Evolutionary conservation across 192 early-diverging fungal genomes (phyloP).

Genomic region (Backusella sp.): DNA sequence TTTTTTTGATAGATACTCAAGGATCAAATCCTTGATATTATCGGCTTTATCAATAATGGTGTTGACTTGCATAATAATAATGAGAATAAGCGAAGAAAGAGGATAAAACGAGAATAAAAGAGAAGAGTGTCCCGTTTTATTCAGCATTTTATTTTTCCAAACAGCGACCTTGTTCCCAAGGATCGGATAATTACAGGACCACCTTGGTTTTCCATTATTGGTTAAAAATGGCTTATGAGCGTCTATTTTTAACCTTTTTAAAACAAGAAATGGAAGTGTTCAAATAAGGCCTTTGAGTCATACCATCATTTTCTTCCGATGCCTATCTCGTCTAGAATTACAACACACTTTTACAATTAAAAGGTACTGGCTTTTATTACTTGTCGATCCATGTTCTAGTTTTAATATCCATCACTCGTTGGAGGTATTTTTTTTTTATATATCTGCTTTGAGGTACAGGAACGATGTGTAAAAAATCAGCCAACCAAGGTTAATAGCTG

Average conservation of each 20-base stretch:
- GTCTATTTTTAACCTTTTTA: neutral
- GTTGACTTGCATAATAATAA: neutral
- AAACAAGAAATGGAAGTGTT: neutral
- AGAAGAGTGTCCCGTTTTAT: neutral
- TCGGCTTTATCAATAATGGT: neutral
- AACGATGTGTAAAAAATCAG: too few relatives aligned
- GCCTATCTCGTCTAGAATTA: too few relatives aligned
- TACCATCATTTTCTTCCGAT: neutral
- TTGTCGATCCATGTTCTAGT: too few relatives aligned
- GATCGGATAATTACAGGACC: neutral
- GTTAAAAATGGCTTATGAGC: neutral
- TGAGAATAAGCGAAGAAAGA: neutral
- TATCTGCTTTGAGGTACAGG: too few relatives aligned
- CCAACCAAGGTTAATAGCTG: too few relatives aligned
- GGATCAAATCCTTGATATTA: neutral
- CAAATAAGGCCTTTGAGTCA: neutral
- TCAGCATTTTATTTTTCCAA: neutral
- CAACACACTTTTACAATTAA: too few relatives aligned
- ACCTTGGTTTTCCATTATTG: neutral
- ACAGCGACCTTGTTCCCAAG: neutral
- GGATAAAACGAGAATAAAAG: neutral
- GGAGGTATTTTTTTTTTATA: too few relatives aligned
- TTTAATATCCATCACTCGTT: too few relatives aligned
- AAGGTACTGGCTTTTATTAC: too few relatives aligned
- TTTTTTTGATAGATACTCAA: neutral